These are phyloP conservation scores for Pascua guehoae DNA, from an alignment of 1,284 basidiomycete genomes.

Conservation along the genomic window DNA sequence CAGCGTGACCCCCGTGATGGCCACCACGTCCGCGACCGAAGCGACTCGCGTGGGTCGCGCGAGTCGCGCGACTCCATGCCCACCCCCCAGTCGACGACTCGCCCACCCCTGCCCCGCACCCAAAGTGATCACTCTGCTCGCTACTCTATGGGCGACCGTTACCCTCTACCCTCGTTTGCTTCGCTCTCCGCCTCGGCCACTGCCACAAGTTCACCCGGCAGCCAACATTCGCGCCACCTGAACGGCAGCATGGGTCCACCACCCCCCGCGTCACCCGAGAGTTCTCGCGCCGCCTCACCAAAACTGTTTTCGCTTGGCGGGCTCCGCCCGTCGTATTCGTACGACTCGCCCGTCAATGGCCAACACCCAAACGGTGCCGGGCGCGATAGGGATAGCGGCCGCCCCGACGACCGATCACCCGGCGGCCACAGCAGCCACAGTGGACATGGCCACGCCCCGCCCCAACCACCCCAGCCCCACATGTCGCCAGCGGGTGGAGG, in stretches of 20 bases:
- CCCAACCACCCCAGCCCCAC: too few relatives aligned
- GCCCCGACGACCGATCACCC: too few relatives aligned
- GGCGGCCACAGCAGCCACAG: too few relatives aligned
- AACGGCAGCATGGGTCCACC: slow-evolving; percentile 16
- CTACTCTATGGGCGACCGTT: slow-evolving; percentile 1
- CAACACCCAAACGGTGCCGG: background rate
- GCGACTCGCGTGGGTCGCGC: slow-evolving; percentile 6
- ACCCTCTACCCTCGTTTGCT: slow-evolving; percentile 14
- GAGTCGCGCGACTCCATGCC: slow-evolving; percentile 7
- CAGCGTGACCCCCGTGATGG: slow-evolving; percentile 6
- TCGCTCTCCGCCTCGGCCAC: slow-evolving; percentile 5
- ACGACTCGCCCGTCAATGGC: slow-evolving; percentile 4
- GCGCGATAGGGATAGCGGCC: background rate
- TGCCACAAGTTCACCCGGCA: slow-evolving; percentile 5
- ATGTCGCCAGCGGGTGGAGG: too few relatives aligned
- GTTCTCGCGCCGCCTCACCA: slow-evolving; percentile 9
- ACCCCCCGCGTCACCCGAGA: slow-evolving; percentile 5
- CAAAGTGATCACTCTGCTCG: slow-evolving; percentile 10
- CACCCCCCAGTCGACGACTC: background rate
- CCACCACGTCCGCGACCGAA: slow-evolving; percentile 9
- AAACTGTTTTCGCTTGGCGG: slow-evolving; percentile 5
- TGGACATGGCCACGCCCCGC: too few relatives aligned
- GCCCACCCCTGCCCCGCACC: slow-evolving; percentile 10
- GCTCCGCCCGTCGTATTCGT: slow-evolving; percentile 16
- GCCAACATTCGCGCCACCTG: background rate